A percentile compares a stretch with the other conserved stretches of the same genome.
Conservation (phyloP, 2,329 filamentous ascomycete species). For the Venturia nashicola region DNA sequence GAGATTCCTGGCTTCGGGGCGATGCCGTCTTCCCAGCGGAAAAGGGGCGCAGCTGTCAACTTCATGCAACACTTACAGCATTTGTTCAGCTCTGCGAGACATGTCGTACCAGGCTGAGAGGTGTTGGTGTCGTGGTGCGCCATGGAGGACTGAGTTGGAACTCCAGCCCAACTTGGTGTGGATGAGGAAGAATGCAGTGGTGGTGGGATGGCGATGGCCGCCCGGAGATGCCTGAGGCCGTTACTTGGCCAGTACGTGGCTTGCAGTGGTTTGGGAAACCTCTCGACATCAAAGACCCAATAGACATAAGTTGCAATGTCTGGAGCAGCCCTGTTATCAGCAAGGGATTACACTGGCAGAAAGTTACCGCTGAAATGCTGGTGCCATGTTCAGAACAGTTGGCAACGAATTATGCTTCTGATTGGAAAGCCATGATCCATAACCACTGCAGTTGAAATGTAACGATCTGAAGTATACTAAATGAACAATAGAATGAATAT, state of each 20-base stretch:
- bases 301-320: background rate
- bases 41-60: background rate
- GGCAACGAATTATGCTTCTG: background rate
- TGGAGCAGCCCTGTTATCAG: background rate
- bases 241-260: conserved; percentile 14
- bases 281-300: conserved; percentile 15
- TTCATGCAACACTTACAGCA: background rate
- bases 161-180: background rate
- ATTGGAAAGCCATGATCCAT: background rate
- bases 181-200: background rate
- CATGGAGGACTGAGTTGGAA: background rate
- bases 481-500: too few relatives aligned
- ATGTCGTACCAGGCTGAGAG: background rate
- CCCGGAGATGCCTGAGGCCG: background rate
- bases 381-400: background rate
- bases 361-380: background rate
- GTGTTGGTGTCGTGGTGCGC: background rate
- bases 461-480: too few relatives aligned
- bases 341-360: background rate
- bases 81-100: background rate
- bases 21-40: background rate
- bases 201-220: background rate
- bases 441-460: too few relatives aligned
- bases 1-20: background rate
- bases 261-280: conserved; percentile 27